Evolutionary conservation across 768 basidiomycete species (phyloP).

Genomic region (Pleurotus tuber-regium): DNA sequence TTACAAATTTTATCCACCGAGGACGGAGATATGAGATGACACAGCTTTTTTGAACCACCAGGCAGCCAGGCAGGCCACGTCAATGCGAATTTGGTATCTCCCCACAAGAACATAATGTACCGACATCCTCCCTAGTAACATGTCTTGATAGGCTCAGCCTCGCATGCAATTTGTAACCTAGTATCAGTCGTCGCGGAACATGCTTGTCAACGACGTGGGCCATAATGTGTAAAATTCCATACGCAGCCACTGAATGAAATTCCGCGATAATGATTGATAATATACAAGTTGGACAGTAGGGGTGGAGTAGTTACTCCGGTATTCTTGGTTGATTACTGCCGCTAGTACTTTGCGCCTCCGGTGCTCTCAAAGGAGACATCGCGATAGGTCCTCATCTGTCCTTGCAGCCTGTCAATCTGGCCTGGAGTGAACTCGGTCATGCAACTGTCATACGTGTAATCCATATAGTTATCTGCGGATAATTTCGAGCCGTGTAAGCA

Average conservation of each 20-base stretch:
- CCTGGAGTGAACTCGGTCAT: constrained; percentile 48
- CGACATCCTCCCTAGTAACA: neutral
- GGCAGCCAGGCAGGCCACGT: neutral
- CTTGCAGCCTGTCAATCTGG: constrained; percentile 37
- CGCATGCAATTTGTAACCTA: neutral
- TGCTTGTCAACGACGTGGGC: neutral
- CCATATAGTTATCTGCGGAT: constrained; percentile 48
- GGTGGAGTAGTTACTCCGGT: neutral
- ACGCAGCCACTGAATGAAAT: neutral
- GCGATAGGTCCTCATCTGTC: constrained; percentile 44
- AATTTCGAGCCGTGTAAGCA: too few species aligned
- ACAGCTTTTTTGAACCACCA: too few species aligned
- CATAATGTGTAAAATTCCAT: neutral
- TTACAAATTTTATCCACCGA: too few species aligned
- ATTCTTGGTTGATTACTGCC: neutral
- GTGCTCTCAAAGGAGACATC: constrained; percentile 21
- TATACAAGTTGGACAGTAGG: neutral
- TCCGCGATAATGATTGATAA: neutral
- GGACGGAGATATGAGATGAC: neutral
- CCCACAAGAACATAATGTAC: neutral
- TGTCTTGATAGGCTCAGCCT: neutral
- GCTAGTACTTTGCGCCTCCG: neutral
- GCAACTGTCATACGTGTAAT: constrained; percentile 49
- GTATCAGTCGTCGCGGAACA: neutral
- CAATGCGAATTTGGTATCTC: neutral